Evolutionary conservation across 441 rosid species (phyloP).

Genomic region (Isatis lusitanica): DNA sequence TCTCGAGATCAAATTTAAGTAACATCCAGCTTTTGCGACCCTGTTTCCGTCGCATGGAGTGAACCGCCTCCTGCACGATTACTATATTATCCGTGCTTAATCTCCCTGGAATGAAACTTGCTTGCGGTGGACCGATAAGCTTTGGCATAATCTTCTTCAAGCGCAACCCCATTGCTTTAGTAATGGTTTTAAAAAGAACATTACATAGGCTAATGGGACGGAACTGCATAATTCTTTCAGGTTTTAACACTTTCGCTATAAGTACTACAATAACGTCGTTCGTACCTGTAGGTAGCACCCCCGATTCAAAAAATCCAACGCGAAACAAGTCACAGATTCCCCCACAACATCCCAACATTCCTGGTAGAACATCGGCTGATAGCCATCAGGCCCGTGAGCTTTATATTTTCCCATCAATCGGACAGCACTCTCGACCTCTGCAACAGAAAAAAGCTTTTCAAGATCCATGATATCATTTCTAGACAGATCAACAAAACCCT

Average conservation of each 20-base stretch:
- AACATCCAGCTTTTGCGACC: not conserved
- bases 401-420: not conserved
- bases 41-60: not conserved
- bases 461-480: no score
- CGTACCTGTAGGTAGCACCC: fast-evolving
- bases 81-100: not conserved
- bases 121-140: not conserved
- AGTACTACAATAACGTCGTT: not conserved
- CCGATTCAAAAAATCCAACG: not conserved
- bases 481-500: no score
- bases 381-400: not conserved
- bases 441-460: no score
- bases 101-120: not conserved
- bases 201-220: not conserved
- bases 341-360: no score
- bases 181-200: not conserved
- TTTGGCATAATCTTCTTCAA: not conserved
- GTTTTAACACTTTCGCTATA: not conserved
- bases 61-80: not conserved
- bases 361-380: not conserved
- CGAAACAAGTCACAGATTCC: not conserved
- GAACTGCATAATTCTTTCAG: not conserved
- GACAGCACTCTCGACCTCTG: no score
- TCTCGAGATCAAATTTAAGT: no score
- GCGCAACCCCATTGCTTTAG: not conserved